Conservation (phyloP, 2,329 filamentous ascomycete genomes). For the Penicillium olsonii region DNA sequence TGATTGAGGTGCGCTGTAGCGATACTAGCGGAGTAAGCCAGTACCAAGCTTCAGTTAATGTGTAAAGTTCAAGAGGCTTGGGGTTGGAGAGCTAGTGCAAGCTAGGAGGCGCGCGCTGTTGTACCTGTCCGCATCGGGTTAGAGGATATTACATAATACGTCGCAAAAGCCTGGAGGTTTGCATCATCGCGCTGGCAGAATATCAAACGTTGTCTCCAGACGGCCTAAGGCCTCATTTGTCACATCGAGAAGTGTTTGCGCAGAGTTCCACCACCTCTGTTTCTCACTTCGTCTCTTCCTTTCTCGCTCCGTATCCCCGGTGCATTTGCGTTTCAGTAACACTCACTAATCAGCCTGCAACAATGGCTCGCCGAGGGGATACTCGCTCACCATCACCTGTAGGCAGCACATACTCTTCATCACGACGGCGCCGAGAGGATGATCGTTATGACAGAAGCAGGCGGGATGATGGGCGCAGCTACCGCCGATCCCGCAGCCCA, state of each 20-base stretch:
- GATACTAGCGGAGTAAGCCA: not conserved
- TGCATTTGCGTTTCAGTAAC: slow-evolving; percentile 44
- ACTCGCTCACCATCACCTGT: slow-evolving; percentile 88
- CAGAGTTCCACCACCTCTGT: slow-evolving; percentile 4
- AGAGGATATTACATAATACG: slow-evolving; percentile 10
- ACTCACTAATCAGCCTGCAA: slow-evolving; percentile 55
- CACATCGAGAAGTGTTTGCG: not conserved
- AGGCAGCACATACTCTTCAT: slow-evolving; percentile 78
- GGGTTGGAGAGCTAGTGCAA: not conserved
- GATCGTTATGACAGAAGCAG: slow-evolving; percentile 54
- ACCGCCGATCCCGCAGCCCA: slow-evolving; percentile 51
- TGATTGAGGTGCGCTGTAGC: slow-evolving; percentile 10
- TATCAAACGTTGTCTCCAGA: not conserved
- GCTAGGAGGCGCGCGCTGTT: not conserved
- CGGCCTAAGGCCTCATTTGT: slow-evolving; percentile 2
- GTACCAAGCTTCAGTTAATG: not conserved
- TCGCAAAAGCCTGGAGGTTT: slow-evolving; percentile 4
- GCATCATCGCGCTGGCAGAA: slow-evolving; percentile 8
- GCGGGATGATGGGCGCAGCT: slow-evolving; percentile 52
- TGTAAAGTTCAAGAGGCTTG: not conserved
- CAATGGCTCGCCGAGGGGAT: slow-evolving; percentile 63
- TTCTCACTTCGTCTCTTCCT: not conserved
- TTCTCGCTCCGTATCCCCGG: slow-evolving; percentile 20
- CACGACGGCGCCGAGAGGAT: slow-evolving; percentile 63
- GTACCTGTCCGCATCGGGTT: slow-evolving; percentile 5